Evolutionary conservation across 2,329 filamentous ascomycete genomes (phyloP), one percentile per base, ranked within the genome.

Genomic region (Diatrype stigma): DNA sequence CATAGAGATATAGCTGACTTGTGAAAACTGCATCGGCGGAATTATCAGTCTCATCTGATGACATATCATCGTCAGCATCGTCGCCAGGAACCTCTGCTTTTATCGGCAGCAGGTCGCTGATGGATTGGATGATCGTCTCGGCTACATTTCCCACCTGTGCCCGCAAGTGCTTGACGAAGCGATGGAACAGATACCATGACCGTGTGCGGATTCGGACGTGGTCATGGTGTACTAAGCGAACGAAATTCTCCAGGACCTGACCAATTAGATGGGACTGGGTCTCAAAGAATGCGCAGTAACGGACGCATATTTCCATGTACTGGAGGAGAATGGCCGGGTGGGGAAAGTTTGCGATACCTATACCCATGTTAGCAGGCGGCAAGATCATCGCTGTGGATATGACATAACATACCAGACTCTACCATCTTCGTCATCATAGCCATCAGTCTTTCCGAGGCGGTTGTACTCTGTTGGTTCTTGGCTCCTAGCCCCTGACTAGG

Each of bases 231-330:
- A 94, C 89, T 45, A 96, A 81, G 12, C 86, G 84, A 44, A 99
- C 89, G 69, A 99, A 97, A 65, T 87, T 91, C 63, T 96, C 91
- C 40, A 99, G 78, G 1, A 94, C 90, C 57, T 86, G 87, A 2
- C 90, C 89, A 46, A 97, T 95, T 54, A 90, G 85, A 21, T 86
- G 78, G 28, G 85, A 79, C 64, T 96, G 89, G 50, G 84, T 84
- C 65, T 97, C 92, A 66, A 99, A 97, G 69, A 96, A 96, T 26
- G 85, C 82, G 66, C 87, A 89, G 71, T 99, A 99, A 47, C 94
- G 86, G 50, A 96, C 92, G 68, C 92, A 96, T 34, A 96, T 96
- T 69, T 99, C 94, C 92, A 99, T 96, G 66, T 96, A 99, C 71
- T 96, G 91, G 21, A 99, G 78, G 56, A 96, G 84, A 47, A 96